Percentiles rank a stretch among this genome's conserved stretches.
Conservation (phyloP, 2,329 filamentous ascomycete genomes). For the Pyrenophora graminea region DNA sequence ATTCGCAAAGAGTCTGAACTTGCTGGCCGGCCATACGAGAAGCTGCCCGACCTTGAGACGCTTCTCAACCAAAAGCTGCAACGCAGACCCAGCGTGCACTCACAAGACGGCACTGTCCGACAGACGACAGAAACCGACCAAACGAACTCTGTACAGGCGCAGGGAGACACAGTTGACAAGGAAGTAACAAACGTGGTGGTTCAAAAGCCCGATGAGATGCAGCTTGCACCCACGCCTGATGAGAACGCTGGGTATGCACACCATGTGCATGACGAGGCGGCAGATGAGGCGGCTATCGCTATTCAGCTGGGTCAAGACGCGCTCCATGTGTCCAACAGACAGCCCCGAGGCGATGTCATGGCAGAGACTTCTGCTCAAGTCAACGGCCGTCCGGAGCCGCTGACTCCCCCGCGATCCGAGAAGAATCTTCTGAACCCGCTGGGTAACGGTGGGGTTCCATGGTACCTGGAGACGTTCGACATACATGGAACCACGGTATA, state of each 20-base stretch:
- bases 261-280: constrained; percentile 37
- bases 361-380: constrained; percentile 24
- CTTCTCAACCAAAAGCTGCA: constrained; percentile 69
- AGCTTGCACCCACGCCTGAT: constrained; percentile 44
- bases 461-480: constrained; percentile 84
- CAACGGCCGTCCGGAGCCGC: constrained; percentile 50
- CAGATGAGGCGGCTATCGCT: constrained; percentile 44
- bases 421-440: constrained; percentile 54
- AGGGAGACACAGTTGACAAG: constrained; percentile 18
- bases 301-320: constrained; percentile 40
- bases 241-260: constrained; percentile 38
- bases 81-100: constrained; percentile 52
- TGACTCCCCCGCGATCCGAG: constrained; percentile 67
- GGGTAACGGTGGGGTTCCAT: constrained; percentile 73
- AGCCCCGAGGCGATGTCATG: constrained; percentile 23
- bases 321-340: constrained; percentile 25
- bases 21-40: constrained; percentile 69
- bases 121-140: constrained; percentile 27
- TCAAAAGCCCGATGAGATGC: constrained; percentile 29
- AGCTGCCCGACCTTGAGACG: constrained; percentile 73
- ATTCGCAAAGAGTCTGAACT: constrained; percentile 82
- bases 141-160: constrained; percentile 12
- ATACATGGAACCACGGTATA: constrained; percentile 78
- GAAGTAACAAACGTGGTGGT: constrained; percentile 14
- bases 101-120: constrained; percentile 28